Evolutionary conservation across 345 rosid genomes (phyloP).

Genomic region (Heritiera fomes): DNA sequence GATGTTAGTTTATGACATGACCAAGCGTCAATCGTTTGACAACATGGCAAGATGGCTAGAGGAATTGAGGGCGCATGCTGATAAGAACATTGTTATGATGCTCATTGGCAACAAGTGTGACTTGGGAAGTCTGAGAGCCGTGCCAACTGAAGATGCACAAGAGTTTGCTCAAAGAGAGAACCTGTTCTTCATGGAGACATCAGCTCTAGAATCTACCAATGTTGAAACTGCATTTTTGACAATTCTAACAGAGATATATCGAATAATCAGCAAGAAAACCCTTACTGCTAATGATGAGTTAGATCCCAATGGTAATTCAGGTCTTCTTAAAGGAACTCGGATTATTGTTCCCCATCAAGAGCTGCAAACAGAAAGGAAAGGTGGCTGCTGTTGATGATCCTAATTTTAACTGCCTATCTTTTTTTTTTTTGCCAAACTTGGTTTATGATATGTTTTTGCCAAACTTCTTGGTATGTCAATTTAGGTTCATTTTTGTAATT

Average conservation of each 20-base stretch:
- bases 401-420: slow-evolving; percentile 14
- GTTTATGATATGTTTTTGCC: background rate
- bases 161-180: slow-evolving; percentile 76
- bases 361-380: slow-evolving; percentile 26
- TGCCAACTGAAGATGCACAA: slow-evolving; percentile 59
- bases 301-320: slow-evolving; percentile 32
- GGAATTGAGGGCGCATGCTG: slow-evolving; percentile 63
- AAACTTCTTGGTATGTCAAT: background rate
- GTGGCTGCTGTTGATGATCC: slow-evolving; percentile 49
- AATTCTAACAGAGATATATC: slow-evolving; percentile 54
- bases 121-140: slow-evolving; percentile 59
- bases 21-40: slow-evolving; percentile 66
- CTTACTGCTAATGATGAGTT: slow-evolving; percentile 46
- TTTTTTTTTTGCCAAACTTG: background rate
- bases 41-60: slow-evolving; percentile 74
- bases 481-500: background rate
- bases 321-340: slow-evolving; percentile 57
- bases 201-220: slow-evolving; percentile 63
- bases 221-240: slow-evolving; percentile 68
- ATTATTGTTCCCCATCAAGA: slow-evolving; percentile 58
- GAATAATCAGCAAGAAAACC: slow-evolving; percentile 63
- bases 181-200: slow-evolving; percentile 69
- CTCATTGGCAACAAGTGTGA: slow-evolving; percentile 69
- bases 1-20: slow-evolving; percentile 68
- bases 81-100: slow-evolving; percentile 66